Conservation (phyloP, 139 green algal genomes). For the Closterium sp. region DNA sequence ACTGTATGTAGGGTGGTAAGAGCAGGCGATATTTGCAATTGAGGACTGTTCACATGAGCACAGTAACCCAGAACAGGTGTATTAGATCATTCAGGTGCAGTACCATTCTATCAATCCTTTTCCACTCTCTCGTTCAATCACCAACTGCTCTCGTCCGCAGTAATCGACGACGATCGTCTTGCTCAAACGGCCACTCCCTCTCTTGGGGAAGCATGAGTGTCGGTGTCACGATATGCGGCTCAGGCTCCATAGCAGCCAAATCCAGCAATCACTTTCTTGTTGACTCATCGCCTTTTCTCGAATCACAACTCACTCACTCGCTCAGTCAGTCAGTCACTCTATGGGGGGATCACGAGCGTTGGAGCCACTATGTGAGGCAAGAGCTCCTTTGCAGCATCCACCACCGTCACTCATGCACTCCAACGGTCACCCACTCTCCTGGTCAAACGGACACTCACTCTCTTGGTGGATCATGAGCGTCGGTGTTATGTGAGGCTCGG, state of each 20-base stretch:
- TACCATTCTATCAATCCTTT: not conserved
- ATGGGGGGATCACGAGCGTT: too few relatives aligned
- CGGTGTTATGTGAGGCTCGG: not conserved
- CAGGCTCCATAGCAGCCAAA: constrained; percentile 15
- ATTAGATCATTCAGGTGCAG: not conserved
- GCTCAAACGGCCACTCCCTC: not conserved
- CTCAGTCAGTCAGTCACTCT: not conserved
- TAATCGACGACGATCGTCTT: not conserved
- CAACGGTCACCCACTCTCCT: not conserved
- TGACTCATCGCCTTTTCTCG: too few relatives aligned
- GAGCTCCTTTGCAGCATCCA: too few relatives aligned
- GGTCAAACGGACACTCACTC: too few relatives aligned
- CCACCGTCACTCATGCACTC: not conserved
- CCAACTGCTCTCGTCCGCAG: not conserved
- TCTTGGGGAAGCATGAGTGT: constrained; percentile 47
- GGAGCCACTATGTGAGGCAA: too few relatives aligned
- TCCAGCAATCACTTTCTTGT: too few relatives aligned
- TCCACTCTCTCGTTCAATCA: not conserved
- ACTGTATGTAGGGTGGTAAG: not conserved
- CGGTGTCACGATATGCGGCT: constrained; percentile 48
- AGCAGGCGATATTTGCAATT: too few relatives aligned
- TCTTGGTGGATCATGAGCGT: not conserved
- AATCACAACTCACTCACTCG: not conserved
- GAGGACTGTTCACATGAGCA: not conserved
- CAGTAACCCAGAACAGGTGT: too few relatives aligned